Base-by-base conservation (phyloP, 2,329 filamentous ascomycete genomes). In the Malbranchea cinnamomea region DNA sequence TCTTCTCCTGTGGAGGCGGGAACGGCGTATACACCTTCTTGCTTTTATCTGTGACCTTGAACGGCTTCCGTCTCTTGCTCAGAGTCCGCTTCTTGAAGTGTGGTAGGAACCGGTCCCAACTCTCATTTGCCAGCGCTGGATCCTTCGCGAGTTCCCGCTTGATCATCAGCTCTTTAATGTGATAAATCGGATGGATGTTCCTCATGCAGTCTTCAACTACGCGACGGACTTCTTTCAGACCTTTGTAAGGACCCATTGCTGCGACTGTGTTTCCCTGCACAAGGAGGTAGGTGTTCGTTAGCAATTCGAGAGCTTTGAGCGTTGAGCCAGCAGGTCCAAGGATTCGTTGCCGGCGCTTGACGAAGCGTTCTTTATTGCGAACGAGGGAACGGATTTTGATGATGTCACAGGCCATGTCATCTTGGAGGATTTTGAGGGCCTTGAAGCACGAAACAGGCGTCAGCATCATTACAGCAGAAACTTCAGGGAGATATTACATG, bases 21-120 rank as follows among this genome's bases (percentile, higher is more conserved):
- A 98, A 98, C 6, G 89, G 87, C 41, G 91, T 98, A 65, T 94
- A 98, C 8, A 67, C 59, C 69, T 93, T 95, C 70, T 87, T 92
- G 51, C 65, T 59, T 69, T 98, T 98, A 65, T 98, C 85, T 31
- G 72, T 83, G 50, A 98, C 75, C 48, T 81, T 83, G 65, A 72
- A 71, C 0, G 89, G 91, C 44, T 76, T 73, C 42, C 73, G 71
- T 42, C 89, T 70, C 62, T 84, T 85, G 61, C 73, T 84, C 41
- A 95, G 68, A 33, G 78, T 87, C 49, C 82, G 75, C 65, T 81
- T 92, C 71, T 92, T 93, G 66, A 95, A 95, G 54, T 98, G 84
- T 29, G 89, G 89, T 30, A 98, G 65, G 63, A 95, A 98, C 11
- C 87, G 73, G 47, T 92, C 84, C 87, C 87, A 98, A 53, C 74